Conservation (phyloP, 179 eudicot genomes). For the Actinidia polygama region DNA sequence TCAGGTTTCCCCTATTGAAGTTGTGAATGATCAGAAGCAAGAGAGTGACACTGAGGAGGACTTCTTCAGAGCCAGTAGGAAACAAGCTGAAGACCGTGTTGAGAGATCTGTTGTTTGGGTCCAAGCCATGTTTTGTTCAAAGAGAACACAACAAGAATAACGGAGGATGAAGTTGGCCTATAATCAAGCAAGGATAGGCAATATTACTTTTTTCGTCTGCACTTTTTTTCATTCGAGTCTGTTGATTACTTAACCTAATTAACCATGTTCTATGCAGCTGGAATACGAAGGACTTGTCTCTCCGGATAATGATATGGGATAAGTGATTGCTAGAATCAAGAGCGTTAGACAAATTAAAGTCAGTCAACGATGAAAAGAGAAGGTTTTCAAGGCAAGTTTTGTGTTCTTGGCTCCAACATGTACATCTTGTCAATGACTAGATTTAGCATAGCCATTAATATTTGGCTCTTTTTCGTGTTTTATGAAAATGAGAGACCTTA, state of each 20-base stretch:
- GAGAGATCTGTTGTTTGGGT: slow-evolving; percentile 85
- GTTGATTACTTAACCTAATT: slow-evolving; percentile 2
- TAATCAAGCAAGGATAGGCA: slow-evolving; percentile 56
- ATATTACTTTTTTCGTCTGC: not conserved
- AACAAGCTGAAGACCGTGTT: slow-evolving; percentile 89
- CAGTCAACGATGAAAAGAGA: not conserved
- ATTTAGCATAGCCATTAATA: not conserved
- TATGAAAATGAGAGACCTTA: not conserved
- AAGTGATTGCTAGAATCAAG: not conserved
- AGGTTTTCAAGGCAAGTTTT: not conserved
- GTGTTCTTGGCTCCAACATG: slow-evolving; percentile 8
- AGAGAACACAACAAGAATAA: slow-evolving; percentile 85
- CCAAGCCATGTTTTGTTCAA: slow-evolving; percentile 95
- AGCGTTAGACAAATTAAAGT: not conserved
- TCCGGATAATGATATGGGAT: slow-evolving; percentile 36
- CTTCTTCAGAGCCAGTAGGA: slow-evolving; percentile 82
- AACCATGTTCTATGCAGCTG: slow-evolving; percentile 41
- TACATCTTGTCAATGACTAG: slow-evolving; percentile 15
- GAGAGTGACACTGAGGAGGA: slow-evolving; percentile 74
- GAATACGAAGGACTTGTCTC: slow-evolving; percentile 42
- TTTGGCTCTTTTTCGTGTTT: not conserved
- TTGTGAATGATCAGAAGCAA: slow-evolving; percentile 36
- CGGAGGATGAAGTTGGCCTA: slow-evolving; percentile 81
- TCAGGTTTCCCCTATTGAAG: slow-evolving; percentile 46
- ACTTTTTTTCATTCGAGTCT: not conserved